Evolutionary conservation across 345 rosid species (phyloP).

Genomic region (Hevea brasiliensis): DNA sequence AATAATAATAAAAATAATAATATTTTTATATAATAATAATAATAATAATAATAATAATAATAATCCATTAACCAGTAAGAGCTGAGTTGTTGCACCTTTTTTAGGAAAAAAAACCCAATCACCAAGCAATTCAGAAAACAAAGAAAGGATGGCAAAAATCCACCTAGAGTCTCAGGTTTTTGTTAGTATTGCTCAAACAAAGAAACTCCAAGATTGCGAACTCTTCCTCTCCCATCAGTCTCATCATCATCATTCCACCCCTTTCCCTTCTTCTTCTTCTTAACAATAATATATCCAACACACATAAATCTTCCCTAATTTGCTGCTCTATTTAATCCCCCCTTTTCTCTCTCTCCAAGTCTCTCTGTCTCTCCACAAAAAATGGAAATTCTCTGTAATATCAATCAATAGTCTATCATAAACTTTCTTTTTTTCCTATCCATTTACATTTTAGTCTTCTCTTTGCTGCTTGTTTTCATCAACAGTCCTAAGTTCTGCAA

Average conservation of each 20-base stretch:
- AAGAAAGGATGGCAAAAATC: background rate
- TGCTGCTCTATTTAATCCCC: background rate
- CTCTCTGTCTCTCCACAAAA: constrained; percentile 12
- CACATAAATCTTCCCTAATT: too few species aligned
- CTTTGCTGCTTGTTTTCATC: background rate
- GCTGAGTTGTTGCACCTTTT: constrained; percentile 22
- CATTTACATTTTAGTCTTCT: background rate
- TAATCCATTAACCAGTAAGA: constrained; percentile 5
- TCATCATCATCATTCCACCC: background rate
- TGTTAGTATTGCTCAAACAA: constrained; percentile 28
- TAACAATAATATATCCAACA: too few species aligned
- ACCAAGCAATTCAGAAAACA: constrained; percentile 10
- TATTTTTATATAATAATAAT: background rate
- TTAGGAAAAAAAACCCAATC: constrained; percentile 7
- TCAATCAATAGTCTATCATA: background rate
- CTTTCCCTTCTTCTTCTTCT: background rate
- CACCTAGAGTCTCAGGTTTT: background rate
- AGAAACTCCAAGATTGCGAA: background rate
- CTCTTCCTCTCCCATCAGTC: constrained; percentile 32
- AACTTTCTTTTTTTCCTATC: background rate
- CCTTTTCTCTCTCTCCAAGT: background rate
- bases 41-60: background rate
- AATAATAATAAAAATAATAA: background rate
- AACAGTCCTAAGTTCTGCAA: too few species aligned
- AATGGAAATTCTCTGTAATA: constrained; percentile 28